These are phyloP conservation scores for Hypoxylon sp. DNA, from an alignment of 2,329 filamentous ascomycete genomes.

Conservation along the genomic window DNA sequence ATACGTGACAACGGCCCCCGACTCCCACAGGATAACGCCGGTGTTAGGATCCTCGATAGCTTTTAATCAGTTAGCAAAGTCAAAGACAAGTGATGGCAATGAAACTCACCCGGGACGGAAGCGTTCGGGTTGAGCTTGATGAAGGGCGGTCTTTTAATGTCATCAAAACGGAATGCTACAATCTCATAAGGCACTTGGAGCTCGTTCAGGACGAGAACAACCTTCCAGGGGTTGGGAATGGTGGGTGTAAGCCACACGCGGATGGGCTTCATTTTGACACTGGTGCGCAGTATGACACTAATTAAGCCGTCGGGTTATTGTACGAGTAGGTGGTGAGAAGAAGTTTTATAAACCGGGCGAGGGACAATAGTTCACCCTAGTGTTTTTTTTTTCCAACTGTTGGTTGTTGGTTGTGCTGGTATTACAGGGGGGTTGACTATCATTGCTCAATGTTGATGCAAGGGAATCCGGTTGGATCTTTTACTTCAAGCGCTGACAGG, in stretches of 20 bases:
- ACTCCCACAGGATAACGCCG: slow-evolving; percentile 36
- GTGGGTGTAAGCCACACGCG: slow-evolving; percentile 9
- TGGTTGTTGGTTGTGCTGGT: too few species aligned
- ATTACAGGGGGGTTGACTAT: too few species aligned
- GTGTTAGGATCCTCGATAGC: slow-evolving; percentile 37
- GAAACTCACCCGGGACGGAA: slow-evolving; percentile 17
- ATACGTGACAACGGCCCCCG: slow-evolving; percentile 37
- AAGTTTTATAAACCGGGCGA: too few species aligned
- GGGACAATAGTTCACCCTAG: too few species aligned
- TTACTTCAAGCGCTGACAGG: too few species aligned
- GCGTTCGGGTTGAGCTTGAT: slow-evolving; percentile 36
- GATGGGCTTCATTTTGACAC: slow-evolving; percentile 3
- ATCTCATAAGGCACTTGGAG: slow-evolving; percentile 9
- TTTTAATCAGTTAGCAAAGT: background rate
- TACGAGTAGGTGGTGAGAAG: too few species aligned
- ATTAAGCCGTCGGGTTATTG: too few species aligned
- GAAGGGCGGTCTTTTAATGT: slow-evolving; percentile 31
- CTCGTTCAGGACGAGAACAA: slow-evolving; percentile 8
- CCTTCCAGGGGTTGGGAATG: slow-evolving; percentile 9
- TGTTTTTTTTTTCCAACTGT: too few species aligned
- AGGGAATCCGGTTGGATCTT: too few species aligned
- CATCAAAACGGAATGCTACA: slow-evolving; percentile 3
- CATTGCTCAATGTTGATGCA: too few species aligned
- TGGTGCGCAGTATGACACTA: too few species aligned
- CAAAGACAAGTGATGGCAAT: background rate